These are phyloP conservation scores for Angophora floribunda DNA, from an alignment of 345 rosid genomes.

Conservation along the genomic window DNA sequence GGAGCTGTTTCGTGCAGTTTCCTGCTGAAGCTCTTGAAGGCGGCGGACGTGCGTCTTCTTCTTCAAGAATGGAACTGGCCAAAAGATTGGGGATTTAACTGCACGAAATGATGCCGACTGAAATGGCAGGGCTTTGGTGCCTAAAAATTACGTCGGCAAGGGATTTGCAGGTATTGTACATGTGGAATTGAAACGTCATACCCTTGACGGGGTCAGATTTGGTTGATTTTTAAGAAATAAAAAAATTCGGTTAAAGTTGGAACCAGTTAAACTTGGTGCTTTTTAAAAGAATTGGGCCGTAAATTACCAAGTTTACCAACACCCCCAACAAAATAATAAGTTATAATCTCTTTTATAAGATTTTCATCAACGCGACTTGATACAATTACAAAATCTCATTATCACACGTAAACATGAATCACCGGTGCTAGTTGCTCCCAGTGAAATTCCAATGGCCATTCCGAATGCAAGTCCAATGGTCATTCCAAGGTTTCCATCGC, in stretches of 20 bases:
- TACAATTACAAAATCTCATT: background rate
- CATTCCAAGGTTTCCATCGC: background rate
- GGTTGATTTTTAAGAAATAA: background rate
- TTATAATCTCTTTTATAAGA: background rate
- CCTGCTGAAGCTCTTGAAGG: constrained; percentile 76
- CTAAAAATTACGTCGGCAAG: background rate
- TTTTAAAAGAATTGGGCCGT: background rate
- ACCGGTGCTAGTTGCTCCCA: background rate
- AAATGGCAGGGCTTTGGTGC: background rate
- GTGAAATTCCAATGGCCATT: background rate
- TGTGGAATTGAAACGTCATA: background rate
- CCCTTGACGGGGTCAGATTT: background rate
- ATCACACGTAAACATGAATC: background rate
- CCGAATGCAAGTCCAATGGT: background rate
- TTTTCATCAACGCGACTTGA: background rate
- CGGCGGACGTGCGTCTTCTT: constrained; percentile 52
- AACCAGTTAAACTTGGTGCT: background rate
- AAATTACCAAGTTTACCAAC: background rate
- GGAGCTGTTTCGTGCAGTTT: constrained; percentile 69
- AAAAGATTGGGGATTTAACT: constrained; percentile 67
- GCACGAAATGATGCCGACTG: constrained; percentile 72
- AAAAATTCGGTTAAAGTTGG: background rate
- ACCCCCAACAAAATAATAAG: background rate
- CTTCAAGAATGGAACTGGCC: constrained; percentile 72
- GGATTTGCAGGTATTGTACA: background rate